A percentile compares a stretch with the other conserved stretches of the same genome.
Evolutionary conservation across 2,329 filamentous ascomycete species (phyloP).

Genomic region (Zymoseptoria tritici): DNA sequence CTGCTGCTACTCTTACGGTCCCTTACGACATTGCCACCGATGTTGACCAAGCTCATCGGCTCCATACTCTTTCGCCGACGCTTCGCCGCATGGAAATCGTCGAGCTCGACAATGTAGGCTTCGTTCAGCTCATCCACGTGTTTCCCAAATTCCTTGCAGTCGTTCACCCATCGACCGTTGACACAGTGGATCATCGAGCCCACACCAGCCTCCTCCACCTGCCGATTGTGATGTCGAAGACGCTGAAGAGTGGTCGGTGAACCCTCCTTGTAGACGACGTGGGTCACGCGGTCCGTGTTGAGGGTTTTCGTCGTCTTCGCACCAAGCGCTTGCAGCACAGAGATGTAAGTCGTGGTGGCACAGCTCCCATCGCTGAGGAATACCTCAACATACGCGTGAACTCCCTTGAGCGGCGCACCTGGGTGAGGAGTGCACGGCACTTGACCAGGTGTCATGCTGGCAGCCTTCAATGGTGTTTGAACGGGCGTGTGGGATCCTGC

Average conservation of each 20-base stretch:
- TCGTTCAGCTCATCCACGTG: slow-evolving; percentile 28
- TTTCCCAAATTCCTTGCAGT: slow-evolving; percentile 27
- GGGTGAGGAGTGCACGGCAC: slow-evolving; percentile 32
- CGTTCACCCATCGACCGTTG: slow-evolving; percentile 32
- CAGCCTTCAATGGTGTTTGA: slow-evolving; percentile 25
- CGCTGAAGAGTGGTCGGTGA: slow-evolving; percentile 29
- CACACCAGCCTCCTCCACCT: slow-evolving; percentile 15
- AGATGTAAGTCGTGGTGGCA: slow-evolving; percentile 29
- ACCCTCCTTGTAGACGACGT: slow-evolving; percentile 34
- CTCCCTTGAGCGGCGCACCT: slow-evolving; percentile 25
- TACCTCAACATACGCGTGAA: slow-evolving; percentile 31
- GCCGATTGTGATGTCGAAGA: slow-evolving; percentile 28
- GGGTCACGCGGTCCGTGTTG: slow-evolving; percentile 30
- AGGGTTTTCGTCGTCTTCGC: slow-evolving; percentile 30
- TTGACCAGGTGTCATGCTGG: slow-evolving; percentile 21
- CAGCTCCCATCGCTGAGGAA: slow-evolving; percentile 31
- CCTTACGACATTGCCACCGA: slow-evolving; percentile 28
- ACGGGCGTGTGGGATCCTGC: slow-evolving; percentile 21
- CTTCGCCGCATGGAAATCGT: slow-evolving; percentile 26
- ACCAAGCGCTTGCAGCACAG: slow-evolving; percentile 29
- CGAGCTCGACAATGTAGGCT: slow-evolving; percentile 28
- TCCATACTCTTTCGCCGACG: slow-evolving; percentile 33
- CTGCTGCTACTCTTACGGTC: slow-evolving; percentile 27
- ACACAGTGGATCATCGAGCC: slow-evolving; percentile 28
- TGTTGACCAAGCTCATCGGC: slow-evolving; percentile 25